Conservation (phyloP, 1,284 basidiomycete species). For the Ceratobasidium sp. region DNA sequence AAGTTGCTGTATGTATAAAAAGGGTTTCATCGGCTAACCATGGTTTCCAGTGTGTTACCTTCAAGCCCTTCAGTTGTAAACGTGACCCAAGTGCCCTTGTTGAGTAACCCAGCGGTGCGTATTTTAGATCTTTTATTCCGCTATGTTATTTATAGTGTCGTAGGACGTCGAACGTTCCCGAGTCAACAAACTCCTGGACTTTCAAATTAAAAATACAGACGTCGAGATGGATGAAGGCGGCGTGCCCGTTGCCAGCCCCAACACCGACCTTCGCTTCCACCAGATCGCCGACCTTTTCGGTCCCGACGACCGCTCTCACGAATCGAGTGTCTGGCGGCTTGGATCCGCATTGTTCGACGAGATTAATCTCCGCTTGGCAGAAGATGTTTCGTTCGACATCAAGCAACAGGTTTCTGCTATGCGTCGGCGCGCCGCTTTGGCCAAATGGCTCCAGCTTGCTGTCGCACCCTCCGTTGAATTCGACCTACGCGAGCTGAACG, state of each 20-base stretch:
- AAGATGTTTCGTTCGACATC: slow-evolving; percentile 68
- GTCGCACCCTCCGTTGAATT: slow-evolving; percentile 81
- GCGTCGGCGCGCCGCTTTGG: slow-evolving; percentile 84
- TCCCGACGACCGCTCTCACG: slow-evolving; percentile 77
- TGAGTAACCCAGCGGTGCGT: slow-evolving; percentile 51
- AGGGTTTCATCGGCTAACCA: slow-evolving; percentile 42
- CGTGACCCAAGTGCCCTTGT: slow-evolving; percentile 50
- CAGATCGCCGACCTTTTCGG: slow-evolving; percentile 84
- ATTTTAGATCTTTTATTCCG: slow-evolving; percentile 49
- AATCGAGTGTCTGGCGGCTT: slow-evolving; percentile 87
- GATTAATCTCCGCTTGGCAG: slow-evolving; percentile 74
- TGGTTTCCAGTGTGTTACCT: slow-evolving; percentile 44
- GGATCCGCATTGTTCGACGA: slow-evolving; percentile 93
- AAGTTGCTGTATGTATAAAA: slow-evolving; percentile 61
- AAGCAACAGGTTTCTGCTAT: slow-evolving; percentile 72
- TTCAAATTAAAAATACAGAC: slow-evolving; percentile 82
- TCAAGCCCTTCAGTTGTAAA: slow-evolving; percentile 50
- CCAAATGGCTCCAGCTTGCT: slow-evolving; percentile 85
- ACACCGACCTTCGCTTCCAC: slow-evolving; percentile 76
- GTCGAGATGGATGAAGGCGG: slow-evolving; percentile 71
- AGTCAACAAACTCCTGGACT: slow-evolving; percentile 68
- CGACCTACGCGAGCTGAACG: slow-evolving; percentile 71
- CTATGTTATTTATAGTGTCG: slow-evolving; percentile 23
- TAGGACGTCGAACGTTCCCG: slow-evolving; percentile 47
- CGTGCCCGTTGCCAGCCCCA: slow-evolving; percentile 71